Base-by-base conservation (phyloP, 495 filamentous ascomycete species). In the Chaetomidium leptoderma region DNA sequence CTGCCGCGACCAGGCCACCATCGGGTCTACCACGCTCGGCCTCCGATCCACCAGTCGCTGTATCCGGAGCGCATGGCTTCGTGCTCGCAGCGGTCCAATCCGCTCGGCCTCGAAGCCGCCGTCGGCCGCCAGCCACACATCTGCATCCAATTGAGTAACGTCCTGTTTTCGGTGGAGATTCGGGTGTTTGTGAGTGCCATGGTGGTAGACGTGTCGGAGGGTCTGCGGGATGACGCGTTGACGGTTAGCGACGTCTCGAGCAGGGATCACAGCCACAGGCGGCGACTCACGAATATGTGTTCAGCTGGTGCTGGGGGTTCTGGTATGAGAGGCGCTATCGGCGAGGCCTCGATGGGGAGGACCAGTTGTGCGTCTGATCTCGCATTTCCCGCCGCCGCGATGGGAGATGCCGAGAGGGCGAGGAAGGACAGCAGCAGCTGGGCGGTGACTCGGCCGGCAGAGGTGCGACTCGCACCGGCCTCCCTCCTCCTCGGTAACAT, bases 161-260 rank as follows among this genome's bases (percentile, higher is more conserved):
- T 97, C 91, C 39, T 86, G 76, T 63, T 84, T 85, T 39, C 82
- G 77, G 65, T 96, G 87, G 17, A 95, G 81, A 17, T 81, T 72
- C 7, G 89, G 89, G 59, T 95, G 80, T 61, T 83, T 73, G 68
- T 82, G 65, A 47, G 87, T 85, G 6, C 91, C 93, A 68, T 96
- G 92, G 65, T 93, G 91, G 72, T 90, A 91, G 53, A 97, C 84
- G 72, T 97, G 93, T 60, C 88, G 86, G 58, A 98, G 78, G 7
- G 82, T 87, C 86, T 93, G 71, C 29, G 63, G 19, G 70, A 60
- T 54, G 23, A 61, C 24, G 40, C 16, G 36, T 7, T 16, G 46
- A 42, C 33, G 55, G 56, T 46, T 29, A 37, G 54, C 29, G 37
- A 19, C 17, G 8, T 19, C 32, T n/a, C 1, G n/a, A n/a, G 7